Percentiles rank a stretch among this genome's conserved stretches.
Conservation (phyloP, 306 rosid species). For the Abrus pulchellus region DNA sequence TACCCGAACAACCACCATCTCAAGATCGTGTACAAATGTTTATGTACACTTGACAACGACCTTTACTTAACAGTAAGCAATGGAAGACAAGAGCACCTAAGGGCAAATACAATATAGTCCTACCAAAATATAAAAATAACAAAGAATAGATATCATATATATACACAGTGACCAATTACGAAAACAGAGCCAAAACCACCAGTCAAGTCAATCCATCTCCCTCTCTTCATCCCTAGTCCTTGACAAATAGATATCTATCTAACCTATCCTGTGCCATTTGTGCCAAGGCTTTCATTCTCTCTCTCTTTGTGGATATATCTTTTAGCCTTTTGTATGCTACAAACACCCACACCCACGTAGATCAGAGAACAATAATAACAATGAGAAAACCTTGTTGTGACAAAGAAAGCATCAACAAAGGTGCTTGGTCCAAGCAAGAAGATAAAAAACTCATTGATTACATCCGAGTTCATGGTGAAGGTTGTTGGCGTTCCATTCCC, state of each 20-base stretch:
- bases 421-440: slow-evolving; percentile 82
- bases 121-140: not conserved
- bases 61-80: slow-evolving; percentile 64
- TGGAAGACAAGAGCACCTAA: not conserved
- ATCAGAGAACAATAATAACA: not conserved
- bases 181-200: slow-evolving; percentile 66
- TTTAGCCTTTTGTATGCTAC: slow-evolving; percentile 31
- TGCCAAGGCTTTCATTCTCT: not conserved
- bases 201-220: slow-evolving; percentile 62
- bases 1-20: not conserved
- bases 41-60: slow-evolving; percentile 43
- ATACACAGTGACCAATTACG: slow-evolving; percentile 27
- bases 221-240: not conserved
- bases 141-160: not conserved
- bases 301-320: not conserved
- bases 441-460: slow-evolving; percentile 75
- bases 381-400: slow-evolving; percentile 82
- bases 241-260: slow-evolving; percentile 44
- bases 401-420: slow-evolving; percentile 69
- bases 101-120: slow-evolving; percentile 5
- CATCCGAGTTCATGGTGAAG: slow-evolving; percentile 72
- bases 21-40: not conserved
- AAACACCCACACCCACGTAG: not conserved
- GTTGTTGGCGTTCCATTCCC: slow-evolving; percentile 78
- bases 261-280: slow-evolving; percentile 41